Evolutionary conservation across 1,284 basidiomycete species (phyloP), one percentile per base, ranked within the genome.

Genomic region (Sparassis latifolia): DNA sequence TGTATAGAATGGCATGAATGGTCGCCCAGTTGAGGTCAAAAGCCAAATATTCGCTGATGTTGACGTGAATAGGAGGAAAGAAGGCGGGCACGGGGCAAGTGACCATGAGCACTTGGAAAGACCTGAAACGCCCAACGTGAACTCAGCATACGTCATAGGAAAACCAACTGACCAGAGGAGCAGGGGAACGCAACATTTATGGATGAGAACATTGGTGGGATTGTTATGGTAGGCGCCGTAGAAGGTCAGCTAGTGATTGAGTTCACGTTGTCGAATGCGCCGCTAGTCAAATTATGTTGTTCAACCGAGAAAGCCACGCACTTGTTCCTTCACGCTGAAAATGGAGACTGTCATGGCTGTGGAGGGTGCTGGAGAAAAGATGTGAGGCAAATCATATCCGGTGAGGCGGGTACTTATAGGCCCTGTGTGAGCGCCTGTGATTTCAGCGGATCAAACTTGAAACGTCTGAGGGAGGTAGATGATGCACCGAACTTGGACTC

Each of bases 171-270:
- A 89, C 91, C 92, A 95, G 45, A 90, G 64, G 58, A 95, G 77
- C 54, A 87, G 64, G 2, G 92, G 92, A 32, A 96, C 91, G 59
- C 82, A 92, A 55, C 87, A 62, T 58, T 92, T 76, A 65, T 96
- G 92, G 55, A 95, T 89, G 50, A 77, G 63, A 55, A 94, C 70
- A 66, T 96, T 96, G 53, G 83, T 70, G 35, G 78, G 79, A 66
- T 94, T 86, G 29, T 81, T 76, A 68, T 95, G 92, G 69, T 94
- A 95, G 47, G 90, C 86, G 28, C 89, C 89, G 67, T 94, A 94
- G 75, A 93, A 93, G 32, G 84, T 75, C 61, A 94, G 76, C 89
- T 94, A 52, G 28, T 32, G 39, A 2, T 38, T 4, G 42, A 5
- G 47, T 20, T 47, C 10, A 27, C n/a, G 2, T 10, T 5, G 10